Evolutionary conservation across 805 yeast genomes (phyloP).

Genomic region (Metschnikowia rubicola): DNA sequence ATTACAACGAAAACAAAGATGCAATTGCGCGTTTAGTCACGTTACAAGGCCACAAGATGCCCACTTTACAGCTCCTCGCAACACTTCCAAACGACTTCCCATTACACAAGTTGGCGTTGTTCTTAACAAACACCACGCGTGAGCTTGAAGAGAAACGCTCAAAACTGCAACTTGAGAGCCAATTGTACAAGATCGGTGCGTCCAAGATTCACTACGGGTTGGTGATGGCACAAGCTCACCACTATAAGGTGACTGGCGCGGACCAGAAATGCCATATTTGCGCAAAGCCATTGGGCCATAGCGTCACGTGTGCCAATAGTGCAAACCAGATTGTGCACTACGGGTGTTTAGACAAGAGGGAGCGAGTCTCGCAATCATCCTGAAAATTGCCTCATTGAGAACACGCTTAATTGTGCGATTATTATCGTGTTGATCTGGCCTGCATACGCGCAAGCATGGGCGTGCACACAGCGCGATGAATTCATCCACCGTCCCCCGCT

Average conservation of each 20-base stretch:
- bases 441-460: not conserved
- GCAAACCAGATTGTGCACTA: constrained; percentile 51
- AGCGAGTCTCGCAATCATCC: not conserved
- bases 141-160: constrained; percentile 37
- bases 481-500: not conserved
- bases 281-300: constrained; percentile 50
- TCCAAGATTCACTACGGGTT: constrained; percentile 44
- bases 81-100: constrained; percentile 51
- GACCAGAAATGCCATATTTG: constrained; percentile 57
- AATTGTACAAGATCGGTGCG: constrained; percentile 52
- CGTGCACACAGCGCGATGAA: constrained; percentile 1
- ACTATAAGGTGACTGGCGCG: constrained; percentile 37
- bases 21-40: constrained; percentile 40
- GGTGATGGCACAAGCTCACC: constrained; percentile 34
- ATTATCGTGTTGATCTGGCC: no score
- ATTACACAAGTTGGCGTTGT: constrained; percentile 40
- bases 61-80: constrained; percentile 42
- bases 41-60: constrained; percentile 47
- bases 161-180: constrained; percentile 40
- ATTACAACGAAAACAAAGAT: constrained; percentile 32
- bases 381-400: no score
- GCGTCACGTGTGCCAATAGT: constrained; percentile 50
- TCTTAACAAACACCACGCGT: constrained; percentile 45
- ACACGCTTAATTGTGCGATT: no score
- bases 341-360: constrained; percentile 39